Evolutionary conservation across 1,139 yeast species (phyloP).

Genomic region (Wickerhamomyces sp.): DNA sequence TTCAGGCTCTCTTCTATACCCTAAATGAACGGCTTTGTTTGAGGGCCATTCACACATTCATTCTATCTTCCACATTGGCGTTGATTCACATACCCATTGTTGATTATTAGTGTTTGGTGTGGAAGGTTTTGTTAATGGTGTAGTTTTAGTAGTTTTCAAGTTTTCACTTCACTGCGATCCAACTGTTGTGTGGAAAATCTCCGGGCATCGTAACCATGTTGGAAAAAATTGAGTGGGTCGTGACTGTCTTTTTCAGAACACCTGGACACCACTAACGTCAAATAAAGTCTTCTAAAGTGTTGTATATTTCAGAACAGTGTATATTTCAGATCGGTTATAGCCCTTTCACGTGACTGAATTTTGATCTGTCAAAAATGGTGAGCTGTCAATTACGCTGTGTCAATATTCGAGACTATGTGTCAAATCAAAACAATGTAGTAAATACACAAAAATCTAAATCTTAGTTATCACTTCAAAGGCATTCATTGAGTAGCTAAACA

Average conservation of each 20-base stretch:
- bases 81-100: conserved; percentile 25
- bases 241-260: conserved; percentile 16
- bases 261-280: conserved; percentile 16
- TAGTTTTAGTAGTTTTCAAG: conserved; percentile 17
- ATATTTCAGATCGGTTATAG: neutral
- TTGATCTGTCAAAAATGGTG: too few relatives aligned
- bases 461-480: too few relatives aligned
- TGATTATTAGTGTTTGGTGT: conserved; percentile 18
- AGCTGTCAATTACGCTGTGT: neutral
- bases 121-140: conserved; percentile 4
- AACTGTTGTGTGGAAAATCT: conserved; percentile 5
- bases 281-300: too few relatives aligned
- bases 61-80: neutral
- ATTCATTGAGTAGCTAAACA: too few relatives aligned
- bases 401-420: neutral
- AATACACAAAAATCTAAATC: too few relatives aligned
- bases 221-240: conserved; percentile 1
- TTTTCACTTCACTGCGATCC: conserved; percentile 15
- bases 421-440: too few relatives aligned
- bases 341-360: neutral
- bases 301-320: too few relatives aligned
- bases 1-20: too few relatives aligned
- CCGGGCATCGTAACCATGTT: conserved; percentile 15
- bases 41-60: neutral
- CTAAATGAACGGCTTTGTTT: too few relatives aligned